Evolutionary conservation across 2,329 filamentous ascomycete genomes (phyloP).

Genomic region (Claviceps sp.): DNA sequence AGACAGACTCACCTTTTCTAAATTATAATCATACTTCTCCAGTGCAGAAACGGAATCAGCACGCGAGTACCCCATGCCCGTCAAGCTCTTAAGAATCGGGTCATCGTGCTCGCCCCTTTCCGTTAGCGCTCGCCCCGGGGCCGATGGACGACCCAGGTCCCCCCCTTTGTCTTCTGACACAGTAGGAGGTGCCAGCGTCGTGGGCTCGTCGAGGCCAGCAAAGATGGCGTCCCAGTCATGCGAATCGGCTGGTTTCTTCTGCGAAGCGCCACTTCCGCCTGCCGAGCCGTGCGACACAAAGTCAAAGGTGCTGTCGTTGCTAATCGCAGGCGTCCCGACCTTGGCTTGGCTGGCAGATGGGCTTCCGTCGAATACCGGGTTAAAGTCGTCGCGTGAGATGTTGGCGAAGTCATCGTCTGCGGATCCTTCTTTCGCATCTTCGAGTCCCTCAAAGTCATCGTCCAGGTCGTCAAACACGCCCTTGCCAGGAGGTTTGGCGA

Average conservation of each 20-base stretch:
- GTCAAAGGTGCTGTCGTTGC: constrained; percentile 44
- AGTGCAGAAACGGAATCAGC: constrained; percentile 62
- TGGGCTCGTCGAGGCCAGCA: constrained; percentile 55
- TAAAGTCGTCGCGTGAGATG: constrained; percentile 66
- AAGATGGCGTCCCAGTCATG: constrained; percentile 97
- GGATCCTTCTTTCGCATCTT: constrained; percentile 70
- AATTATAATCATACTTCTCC: constrained; percentile 92
- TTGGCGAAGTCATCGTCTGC: constrained; percentile 70
- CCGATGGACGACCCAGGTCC: constrained; percentile 12
- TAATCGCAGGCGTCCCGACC: constrained; percentile 38
- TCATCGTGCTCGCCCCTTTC: constrained; percentile 75
- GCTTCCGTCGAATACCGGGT: constrained; percentile 66
- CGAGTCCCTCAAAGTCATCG: constrained; percentile 68
- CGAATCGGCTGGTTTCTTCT: constrained; percentile 29
- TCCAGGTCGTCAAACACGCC: constrained; percentile 63
- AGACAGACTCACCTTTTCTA: constrained; percentile 65
- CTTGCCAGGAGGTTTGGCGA: constrained; percentile 25
- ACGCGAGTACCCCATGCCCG: constrained; percentile 75
- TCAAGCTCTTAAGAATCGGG: constrained; percentile 78
- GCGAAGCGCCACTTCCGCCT: constrained; percentile 20
- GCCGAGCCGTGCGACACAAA: constrained; percentile 32
- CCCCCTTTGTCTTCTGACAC: background rate
- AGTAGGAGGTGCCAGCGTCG: constrained; percentile 15
- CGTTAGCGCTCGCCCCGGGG: constrained; percentile 52
- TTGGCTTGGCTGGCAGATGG: constrained; percentile 40